phyloP scores from a whole-genome alignment of 768 basidiomycete species.

The Clavaria fumosa region DNA sequence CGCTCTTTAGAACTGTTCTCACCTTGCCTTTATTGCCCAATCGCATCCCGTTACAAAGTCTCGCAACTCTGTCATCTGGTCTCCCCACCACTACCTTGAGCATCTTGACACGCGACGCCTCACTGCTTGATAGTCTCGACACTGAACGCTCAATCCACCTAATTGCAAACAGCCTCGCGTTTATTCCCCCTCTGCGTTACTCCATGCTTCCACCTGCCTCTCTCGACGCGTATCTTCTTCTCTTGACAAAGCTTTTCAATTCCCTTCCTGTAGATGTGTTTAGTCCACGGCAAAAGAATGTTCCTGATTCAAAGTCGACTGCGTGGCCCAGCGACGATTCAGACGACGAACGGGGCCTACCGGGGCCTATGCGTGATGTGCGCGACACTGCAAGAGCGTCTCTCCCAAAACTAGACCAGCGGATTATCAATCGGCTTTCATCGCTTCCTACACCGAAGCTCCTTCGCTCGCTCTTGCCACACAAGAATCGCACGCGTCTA shows the following conservation, averaged over 20 bases:
- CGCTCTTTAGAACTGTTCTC: conserved; percentile 39
- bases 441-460: conserved; percentile 38
- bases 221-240: conserved; percentile 36
- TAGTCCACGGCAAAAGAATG: conserved; percentile 22
- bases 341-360: conserved; percentile 20
- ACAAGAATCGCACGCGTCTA: conserved; percentile 19
- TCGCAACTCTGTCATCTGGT: conserved; percentile 47
- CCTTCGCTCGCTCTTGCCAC: conserved; percentile 28
- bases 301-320: conserved; percentile 8
- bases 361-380: conserved; percentile 24
- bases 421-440: conserved; percentile 50
- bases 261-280: conserved; percentile 37
- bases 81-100: conserved; percentile 37
- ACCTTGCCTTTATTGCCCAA: conserved; percentile 68
- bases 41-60: conserved; percentile 43
- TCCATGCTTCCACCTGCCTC: conserved; percentile 27
- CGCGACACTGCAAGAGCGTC: conserved; percentile 8
- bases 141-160: conserved; percentile 31
- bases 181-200: conserved; percentile 52
- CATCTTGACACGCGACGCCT: conserved; percentile 13
- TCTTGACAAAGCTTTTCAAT: conserved; percentile 37
- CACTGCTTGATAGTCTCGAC: not conserved
- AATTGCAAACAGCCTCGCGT: conserved; percentile 54
- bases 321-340: conserved; percentile 29
- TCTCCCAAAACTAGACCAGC: conserved; percentile 34